These are phyloP conservation scores for Leccinellum albellum DNA, from an alignment of 768 basidiomycete species.

Conservation along the genomic window DNA sequence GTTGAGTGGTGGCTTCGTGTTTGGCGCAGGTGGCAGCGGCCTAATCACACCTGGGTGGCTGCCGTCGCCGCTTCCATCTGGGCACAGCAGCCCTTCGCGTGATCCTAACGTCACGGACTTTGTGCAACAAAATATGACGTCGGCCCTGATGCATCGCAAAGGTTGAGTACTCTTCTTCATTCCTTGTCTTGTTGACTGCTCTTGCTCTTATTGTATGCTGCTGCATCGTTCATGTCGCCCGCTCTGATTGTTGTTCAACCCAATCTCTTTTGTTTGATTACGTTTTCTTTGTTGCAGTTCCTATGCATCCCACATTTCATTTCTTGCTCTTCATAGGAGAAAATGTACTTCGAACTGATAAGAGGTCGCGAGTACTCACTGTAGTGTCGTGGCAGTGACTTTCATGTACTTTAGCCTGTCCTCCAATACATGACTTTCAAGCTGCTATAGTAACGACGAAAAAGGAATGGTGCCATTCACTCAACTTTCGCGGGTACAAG, in stretches of 20 bases:
- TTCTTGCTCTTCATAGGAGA: constrained; percentile 5
- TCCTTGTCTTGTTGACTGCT: constrained; percentile 1
- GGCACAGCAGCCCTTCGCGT: constrained; percentile 41
- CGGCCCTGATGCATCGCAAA: constrained; percentile 26
- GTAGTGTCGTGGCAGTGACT: neutral
- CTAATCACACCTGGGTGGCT: constrained; percentile 73
- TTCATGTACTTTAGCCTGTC: neutral
- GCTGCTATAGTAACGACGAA: neutral
- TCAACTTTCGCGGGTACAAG: neutral
- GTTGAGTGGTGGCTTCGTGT: constrained; percentile 81
- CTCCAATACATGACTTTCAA: neutral
- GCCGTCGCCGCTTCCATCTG: constrained; percentile 57
- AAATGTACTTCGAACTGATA: neutral
- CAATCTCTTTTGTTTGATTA: constrained; percentile 11
- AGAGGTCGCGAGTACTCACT: neutral
- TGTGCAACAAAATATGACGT: constrained; percentile 24
- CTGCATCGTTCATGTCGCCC: neutral
- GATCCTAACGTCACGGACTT: constrained; percentile 25
- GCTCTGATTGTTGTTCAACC: constrained; percentile 3
- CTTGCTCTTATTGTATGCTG: constrained; percentile 2
- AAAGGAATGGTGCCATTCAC: too few relatives aligned
- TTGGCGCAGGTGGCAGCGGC: constrained; percentile 78
- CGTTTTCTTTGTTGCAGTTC: constrained; percentile 5
- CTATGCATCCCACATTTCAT: constrained; percentile 10
- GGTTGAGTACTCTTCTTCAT: constrained; percentile 9